Percentiles rank a stretch among this genome's conserved stretches.
These are phyloP conservation scores for Penicillium nucicola DNA, from an alignment of 495 filamentous ascomycete species.

Conservation along the genomic window DNA sequence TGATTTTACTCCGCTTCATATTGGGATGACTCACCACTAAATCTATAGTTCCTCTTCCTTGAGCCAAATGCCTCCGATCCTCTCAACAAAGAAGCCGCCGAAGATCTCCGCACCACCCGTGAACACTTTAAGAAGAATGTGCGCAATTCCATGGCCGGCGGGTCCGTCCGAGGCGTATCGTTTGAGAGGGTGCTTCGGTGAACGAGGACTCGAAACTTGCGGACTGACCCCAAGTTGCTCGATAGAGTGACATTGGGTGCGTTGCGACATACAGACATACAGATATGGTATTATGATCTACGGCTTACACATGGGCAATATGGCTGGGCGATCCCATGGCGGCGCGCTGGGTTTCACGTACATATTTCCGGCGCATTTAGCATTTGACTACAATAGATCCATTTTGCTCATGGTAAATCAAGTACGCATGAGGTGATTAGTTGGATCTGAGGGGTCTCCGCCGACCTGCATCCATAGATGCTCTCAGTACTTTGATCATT, in stretches of 20 bases:
- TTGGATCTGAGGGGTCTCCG: background rate
- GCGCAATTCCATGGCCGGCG: conserved; percentile 74
- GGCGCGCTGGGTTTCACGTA: conserved; percentile 18
- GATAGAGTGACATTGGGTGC: too few species aligned
- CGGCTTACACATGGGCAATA: conserved; percentile 11
- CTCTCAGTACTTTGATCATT: too few species aligned
- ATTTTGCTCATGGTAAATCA: background rate
- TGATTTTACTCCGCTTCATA: background rate
- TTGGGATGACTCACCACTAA: background rate
- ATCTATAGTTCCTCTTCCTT: conserved; percentile 82
- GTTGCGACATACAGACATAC: background rate
- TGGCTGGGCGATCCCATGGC: background rate
- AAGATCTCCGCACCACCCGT: conserved; percentile 78
- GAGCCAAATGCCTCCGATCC: conserved; percentile 96
- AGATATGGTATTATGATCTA: conserved; percentile 15
- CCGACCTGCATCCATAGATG: too few species aligned
- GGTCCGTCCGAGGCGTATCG: conserved; percentile 62
- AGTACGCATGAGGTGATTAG: background rate
- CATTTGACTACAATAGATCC: conserved; percentile 24
- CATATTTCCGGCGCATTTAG: conserved; percentile 30
- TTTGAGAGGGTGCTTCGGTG: conserved; percentile 71
- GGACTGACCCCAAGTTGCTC: background rate
- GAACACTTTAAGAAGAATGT: conserved; percentile 93
- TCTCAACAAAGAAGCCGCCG: conserved; percentile 96
- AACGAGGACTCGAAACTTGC: conserved; percentile 2